These are phyloP conservation scores for Glycine soja DNA, from an alignment of 306 rosid species.

Conservation along the genomic window DNA sequence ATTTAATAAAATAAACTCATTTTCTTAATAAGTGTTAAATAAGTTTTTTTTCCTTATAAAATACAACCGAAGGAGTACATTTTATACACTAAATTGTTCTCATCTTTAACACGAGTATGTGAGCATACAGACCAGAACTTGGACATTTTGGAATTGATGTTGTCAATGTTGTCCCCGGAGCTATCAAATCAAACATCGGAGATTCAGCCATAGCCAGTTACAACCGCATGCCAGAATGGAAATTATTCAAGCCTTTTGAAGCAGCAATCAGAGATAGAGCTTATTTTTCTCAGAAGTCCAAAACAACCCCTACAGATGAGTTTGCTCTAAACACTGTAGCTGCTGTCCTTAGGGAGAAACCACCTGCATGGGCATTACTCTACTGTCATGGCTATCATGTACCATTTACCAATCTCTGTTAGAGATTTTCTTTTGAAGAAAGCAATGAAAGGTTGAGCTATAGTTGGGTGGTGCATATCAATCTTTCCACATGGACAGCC, in stretches of 20 bases:
- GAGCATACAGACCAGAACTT: constrained; percentile 66
- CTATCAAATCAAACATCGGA: constrained; percentile 78
- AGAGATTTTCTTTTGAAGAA: constrained; percentile 62
- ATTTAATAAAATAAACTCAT: too few species aligned
- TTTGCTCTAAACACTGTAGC: constrained; percentile 75
- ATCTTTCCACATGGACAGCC: neutral
- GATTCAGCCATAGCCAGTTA: constrained; percentile 57
- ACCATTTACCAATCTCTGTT: constrained; percentile 76
- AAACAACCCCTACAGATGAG: constrained; percentile 76
- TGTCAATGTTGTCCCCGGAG: constrained; percentile 86
- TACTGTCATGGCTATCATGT: constrained; percentile 63
- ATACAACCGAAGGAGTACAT: too few species aligned
- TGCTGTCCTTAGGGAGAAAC: constrained; percentile 68
- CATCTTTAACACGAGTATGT: constrained; percentile 14
- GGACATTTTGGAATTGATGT: constrained; percentile 82
- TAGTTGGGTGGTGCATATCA: too few species aligned
- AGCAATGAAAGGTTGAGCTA: constrained; percentile 54
- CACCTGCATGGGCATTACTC: constrained; percentile 76
- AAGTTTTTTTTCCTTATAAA: too few species aligned
- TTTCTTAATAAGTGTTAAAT: too few species aligned
- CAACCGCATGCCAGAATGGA: constrained; percentile 77
- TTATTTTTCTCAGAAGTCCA: constrained; percentile 59
- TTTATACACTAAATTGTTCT: neutral
- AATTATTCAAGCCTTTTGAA: constrained; percentile 72
- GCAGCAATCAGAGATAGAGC: constrained; percentile 68